Conservation (phyloP, 2,329 filamentous ascomycete genomes). For the Gremmenia infestans region DNA sequence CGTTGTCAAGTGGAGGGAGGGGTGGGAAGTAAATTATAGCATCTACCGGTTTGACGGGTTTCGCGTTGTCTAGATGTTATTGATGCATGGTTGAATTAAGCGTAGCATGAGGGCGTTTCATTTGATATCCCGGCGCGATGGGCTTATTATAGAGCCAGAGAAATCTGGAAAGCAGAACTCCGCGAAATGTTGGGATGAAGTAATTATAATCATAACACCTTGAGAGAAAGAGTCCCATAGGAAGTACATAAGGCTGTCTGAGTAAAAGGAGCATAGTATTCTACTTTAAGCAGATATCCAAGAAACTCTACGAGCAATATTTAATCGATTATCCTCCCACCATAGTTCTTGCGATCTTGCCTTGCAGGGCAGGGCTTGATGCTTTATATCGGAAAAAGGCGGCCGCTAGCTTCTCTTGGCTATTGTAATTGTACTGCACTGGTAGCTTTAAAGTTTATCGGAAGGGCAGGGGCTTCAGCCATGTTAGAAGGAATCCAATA, state of each 20-base stretch:
- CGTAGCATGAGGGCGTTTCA: slow-evolving; percentile 10
- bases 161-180: slow-evolving; percentile 2
- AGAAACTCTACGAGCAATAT: neutral
- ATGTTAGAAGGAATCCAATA: too few relatives aligned
- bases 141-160: neutral
- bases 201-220: slow-evolving; percentile 4
- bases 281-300: neutral
- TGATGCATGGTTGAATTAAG: slow-evolving; percentile 8
- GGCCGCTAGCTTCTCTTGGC: too few relatives aligned
- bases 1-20: neutral
- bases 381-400: too few relatives aligned
- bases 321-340: neutral
- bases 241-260: neutral
- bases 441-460: too few relatives aligned
- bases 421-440: too few relatives aligned
- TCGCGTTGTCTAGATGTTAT: neutral
- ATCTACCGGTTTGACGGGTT: neutral
- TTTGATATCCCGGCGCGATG: slow-evolving; percentile 7
- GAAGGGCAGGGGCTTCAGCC: too few relatives aligned
- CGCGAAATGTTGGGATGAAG: slow-evolving; percentile 2
- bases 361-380: too few relatives aligned
- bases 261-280: too few relatives aligned
- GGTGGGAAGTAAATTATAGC: slow-evolving; percentile 4
- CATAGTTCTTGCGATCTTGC: too few relatives aligned
- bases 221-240: neutral